These are phyloP conservation scores for Colletotrichum salicis DNA, from an alignment of 2,329 filamentous ascomycete species.

Conservation along the genomic window DNA sequence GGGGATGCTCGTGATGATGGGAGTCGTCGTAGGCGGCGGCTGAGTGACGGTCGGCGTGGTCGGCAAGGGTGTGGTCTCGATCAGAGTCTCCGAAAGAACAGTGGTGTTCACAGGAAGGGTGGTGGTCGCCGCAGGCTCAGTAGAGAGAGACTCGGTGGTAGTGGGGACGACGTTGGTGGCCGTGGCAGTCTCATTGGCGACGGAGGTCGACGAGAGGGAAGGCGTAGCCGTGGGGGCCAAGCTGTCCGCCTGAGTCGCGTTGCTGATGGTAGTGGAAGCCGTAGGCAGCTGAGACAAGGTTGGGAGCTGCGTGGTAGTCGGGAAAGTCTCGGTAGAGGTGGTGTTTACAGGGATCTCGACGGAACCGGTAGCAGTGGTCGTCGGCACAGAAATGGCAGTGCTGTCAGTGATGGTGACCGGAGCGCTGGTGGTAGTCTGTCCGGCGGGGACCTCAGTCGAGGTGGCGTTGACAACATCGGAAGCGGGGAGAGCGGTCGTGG, in stretches of 20 bases:
- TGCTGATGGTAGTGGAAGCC: slow-evolving; percentile 20
- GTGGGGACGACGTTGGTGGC: background rate
- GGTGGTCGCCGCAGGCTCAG: slow-evolving; percentile 15
- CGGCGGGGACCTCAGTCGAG: slow-evolving; percentile 13
- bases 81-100: slow-evolving; percentile 10
- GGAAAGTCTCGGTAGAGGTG: slow-evolving; percentile 15
- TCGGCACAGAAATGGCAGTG: slow-evolving; percentile 44
- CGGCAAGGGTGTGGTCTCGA: slow-evolving; percentile 9
- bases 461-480: slow-evolving; percentile 22
- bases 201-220: slow-evolving; percentile 12
- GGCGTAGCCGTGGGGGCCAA: slow-evolving; percentile 12
- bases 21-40: slow-evolving; percentile 23
- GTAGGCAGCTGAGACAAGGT: slow-evolving; percentile 25
- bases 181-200: slow-evolving; percentile 23
- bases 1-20: slow-evolving; percentile 50
- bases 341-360: slow-evolving; percentile 39
- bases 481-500: slow-evolving; percentile 18
- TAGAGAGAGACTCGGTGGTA: slow-evolving; percentile 3
- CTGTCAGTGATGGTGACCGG: slow-evolving; percentile 10
- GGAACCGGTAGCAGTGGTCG: slow-evolving; percentile 54
- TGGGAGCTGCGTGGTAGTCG: slow-evolving; percentile 23
- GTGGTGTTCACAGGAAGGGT: slow-evolving; percentile 32
- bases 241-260: slow-evolving; percentile 15
- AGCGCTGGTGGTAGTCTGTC: slow-evolving; percentile 20
- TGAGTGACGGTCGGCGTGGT: slow-evolving; percentile 8